Base-by-base conservation (phyloP, 1,139 yeast genomes). In the Suhomyces bolitotheri region DNA sequence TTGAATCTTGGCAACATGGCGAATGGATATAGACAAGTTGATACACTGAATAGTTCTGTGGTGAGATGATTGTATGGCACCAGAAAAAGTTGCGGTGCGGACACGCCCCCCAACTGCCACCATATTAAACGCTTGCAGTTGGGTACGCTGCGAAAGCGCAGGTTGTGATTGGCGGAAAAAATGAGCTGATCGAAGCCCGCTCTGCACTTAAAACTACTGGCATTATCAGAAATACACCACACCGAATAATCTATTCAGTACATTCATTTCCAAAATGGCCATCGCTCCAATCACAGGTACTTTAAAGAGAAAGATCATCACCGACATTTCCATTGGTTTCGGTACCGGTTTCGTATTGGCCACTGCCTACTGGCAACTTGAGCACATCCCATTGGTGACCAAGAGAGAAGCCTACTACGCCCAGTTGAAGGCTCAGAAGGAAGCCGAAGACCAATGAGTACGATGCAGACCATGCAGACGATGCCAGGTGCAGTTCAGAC, bases 231-330 rank as follows among this genome's bases (percentile, higher is more conserved):
- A 27, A 25, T 16, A n/a, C n/a, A n/a, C n/a, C n/a, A n/a, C n/a
- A n/a, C n/a, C n/a, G n/a, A n/a, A n/a, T n/a, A n/a, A n/a, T n/a
- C n/a, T n/a, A n/a, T n/a, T n/a, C n/a, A n/a, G n/a, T n/a, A n/a
- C n/a, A n/a, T n/a, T n/a, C n/a, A n/a, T n/a, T n/a, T n/a, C n/a
- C 45, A 73, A 51, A 55, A 83, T 85, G 87, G 86, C 95, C 58
- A 78, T 89, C 59, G 88, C 95, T 60, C 96, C 96, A 56, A 88
- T 90, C 58, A 78, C 82, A 41, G 97, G 97, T 51, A 71, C 85
- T 50, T 76, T 90, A 49, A 86, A 78, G 71, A 87, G 81, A 74
- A 83, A 81, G 68, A 80, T 87, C 65, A 75, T 84, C 60, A 76
- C 85, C 51, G 97, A 92, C 60, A 78, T 90, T 64, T 49, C 80